phyloP scores from a whole-genome alignment of 1,139 yeast genomes.

The Geotrichum cucujoidarum region DNA sequence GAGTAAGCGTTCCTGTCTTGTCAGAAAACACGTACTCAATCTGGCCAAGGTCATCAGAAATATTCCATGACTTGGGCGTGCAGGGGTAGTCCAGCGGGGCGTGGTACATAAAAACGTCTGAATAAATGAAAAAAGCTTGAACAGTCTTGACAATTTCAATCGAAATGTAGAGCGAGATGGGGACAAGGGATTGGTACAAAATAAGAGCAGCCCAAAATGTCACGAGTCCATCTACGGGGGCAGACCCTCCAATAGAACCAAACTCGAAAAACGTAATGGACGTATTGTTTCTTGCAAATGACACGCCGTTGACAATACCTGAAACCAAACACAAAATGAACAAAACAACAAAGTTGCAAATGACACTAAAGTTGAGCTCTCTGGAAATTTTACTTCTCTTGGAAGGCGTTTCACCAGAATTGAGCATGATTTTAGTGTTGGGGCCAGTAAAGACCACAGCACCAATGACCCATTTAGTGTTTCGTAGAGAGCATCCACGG shows the following conservation, averaged over 20 bases:
- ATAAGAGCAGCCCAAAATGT: slow-evolving; percentile 86
- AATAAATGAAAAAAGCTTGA: slow-evolving; percentile 85
- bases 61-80: slow-evolving; percentile 93
- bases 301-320: slow-evolving; percentile 77
- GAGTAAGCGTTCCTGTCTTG: slow-evolving; percentile 95
- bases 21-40: slow-evolving; percentile 93
- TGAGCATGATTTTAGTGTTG: slow-evolving; percentile 89
- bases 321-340: slow-evolving; percentile 77
- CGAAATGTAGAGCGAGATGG: slow-evolving; percentile 86
- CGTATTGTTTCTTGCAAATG: slow-evolving; percentile 48
- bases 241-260: slow-evolving; percentile 54
- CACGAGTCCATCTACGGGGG: slow-evolving; percentile 76
- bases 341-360: slow-evolving; percentile 68
- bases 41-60: slow-evolving; percentile 97
- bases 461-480: slow-evolving; percentile 51
- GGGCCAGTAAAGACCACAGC: slow-evolving; percentile 84
- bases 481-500: slow-evolving; percentile 74
- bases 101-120: slow-evolving; percentile 82
- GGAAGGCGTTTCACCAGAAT: slow-evolving; percentile 89
- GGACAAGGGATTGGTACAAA: slow-evolving; percentile 83
- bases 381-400: slow-evolving; percentile 78
- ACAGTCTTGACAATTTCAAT: slow-evolving; percentile 88
- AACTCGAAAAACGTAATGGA: slow-evolving; percentile 71
- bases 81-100: slow-evolving; percentile 85
- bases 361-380: slow-evolving; percentile 76